Conservation (phyloP, 208 protist species). For the Wallacemonas sp. region DNA sequence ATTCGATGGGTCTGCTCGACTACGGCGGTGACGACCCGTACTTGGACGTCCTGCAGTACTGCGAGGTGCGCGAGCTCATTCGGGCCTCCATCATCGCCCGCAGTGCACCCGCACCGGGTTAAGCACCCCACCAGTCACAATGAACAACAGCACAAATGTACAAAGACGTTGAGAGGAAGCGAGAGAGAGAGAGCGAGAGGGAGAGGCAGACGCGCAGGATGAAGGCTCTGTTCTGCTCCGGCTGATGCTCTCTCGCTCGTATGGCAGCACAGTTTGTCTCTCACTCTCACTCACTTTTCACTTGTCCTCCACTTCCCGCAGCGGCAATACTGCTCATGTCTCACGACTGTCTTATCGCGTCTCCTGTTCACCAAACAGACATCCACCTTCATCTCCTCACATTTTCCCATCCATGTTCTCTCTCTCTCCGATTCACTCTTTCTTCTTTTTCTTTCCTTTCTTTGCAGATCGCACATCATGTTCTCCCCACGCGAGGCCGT, state of each 20-base stretch:
- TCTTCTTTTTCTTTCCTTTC: neutral
- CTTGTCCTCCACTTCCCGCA: no score
- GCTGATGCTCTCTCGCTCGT: no score
- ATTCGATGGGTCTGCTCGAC: conserved; percentile 27
- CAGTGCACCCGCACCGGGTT: conserved; percentile 69
- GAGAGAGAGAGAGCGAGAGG: neutral
- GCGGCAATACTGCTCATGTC: no score
- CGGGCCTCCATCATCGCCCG: conserved; percentile 55
- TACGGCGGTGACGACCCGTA: conserved; percentile 13
- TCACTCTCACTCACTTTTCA: neutral
- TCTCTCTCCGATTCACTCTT: neutral
- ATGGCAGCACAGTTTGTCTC: no score
- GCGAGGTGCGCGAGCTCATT: conserved; percentile 69
- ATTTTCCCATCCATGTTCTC: neutral
- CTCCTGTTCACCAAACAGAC: neutral
- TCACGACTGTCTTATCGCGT: no score
- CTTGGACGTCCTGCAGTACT: conserved; percentile 49
- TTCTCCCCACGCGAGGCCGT: conserved; percentile 71
- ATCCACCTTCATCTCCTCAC: neutral
- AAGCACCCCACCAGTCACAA: neutral
- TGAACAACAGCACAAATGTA: neutral
- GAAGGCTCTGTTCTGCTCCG: no score
- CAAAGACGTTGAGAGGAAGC: neutral
- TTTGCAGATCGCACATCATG: conserved; percentile 17
- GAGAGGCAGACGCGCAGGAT: neutral